phyloP scores from a whole-genome alignment of 106 monocot genomes.

The Hemerocallis citrina region DNA sequence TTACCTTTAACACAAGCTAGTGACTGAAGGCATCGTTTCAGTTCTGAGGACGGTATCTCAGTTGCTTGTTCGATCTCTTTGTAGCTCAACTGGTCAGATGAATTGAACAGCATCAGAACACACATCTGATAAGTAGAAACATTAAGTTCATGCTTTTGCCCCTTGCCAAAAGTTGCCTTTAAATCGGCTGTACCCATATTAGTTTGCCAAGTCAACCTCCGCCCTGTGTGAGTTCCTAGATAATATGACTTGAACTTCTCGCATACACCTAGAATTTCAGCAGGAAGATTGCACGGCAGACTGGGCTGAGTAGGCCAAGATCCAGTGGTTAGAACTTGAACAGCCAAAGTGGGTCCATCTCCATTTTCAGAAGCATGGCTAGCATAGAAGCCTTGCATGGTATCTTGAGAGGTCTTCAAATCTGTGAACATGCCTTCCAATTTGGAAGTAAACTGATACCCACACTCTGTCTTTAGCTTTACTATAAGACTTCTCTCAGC shows the following conservation, averaged over 20 bases:
- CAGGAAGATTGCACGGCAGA: slow-evolving; percentile 45
- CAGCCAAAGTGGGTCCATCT: slow-evolving; percentile 38
- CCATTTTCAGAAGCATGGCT: slow-evolving; percentile 23
- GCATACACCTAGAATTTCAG: slow-evolving; percentile 57
- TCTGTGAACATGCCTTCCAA: slow-evolving; percentile 77
- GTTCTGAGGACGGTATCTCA: slow-evolving; percentile 41
- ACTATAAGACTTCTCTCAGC: slow-evolving; percentile 69
- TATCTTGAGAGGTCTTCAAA: slow-evolving; percentile 63
- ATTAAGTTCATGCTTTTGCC: slow-evolving; percentile 76
- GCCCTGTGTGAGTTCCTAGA: slow-evolving; percentile 63
- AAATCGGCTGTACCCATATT: slow-evolving; percentile 67
- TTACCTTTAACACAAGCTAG: slow-evolving; percentile 64
- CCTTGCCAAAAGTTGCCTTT: slow-evolving; percentile 46
- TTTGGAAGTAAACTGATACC: slow-evolving; percentile 70
- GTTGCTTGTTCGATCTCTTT: slow-evolving; percentile 66
- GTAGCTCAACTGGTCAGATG: slow-evolving; percentile 36
- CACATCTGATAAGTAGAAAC: slow-evolving; percentile 77
- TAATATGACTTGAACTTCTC: slow-evolving; percentile 49
- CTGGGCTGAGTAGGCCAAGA: slow-evolving; percentile 62
- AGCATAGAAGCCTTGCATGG: slow-evolving; percentile 52
- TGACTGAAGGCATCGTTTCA: slow-evolving; percentile 64
- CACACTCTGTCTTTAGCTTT: slow-evolving; percentile 72
- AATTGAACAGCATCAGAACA: slow-evolving; percentile 64
- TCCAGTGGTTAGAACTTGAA: slow-evolving; percentile 61
- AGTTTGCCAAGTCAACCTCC: slow-evolving; percentile 63